phyloP scores from a whole-genome alignment of 768 basidiomycete genomes.

The Russula dissimulans region DNA sequence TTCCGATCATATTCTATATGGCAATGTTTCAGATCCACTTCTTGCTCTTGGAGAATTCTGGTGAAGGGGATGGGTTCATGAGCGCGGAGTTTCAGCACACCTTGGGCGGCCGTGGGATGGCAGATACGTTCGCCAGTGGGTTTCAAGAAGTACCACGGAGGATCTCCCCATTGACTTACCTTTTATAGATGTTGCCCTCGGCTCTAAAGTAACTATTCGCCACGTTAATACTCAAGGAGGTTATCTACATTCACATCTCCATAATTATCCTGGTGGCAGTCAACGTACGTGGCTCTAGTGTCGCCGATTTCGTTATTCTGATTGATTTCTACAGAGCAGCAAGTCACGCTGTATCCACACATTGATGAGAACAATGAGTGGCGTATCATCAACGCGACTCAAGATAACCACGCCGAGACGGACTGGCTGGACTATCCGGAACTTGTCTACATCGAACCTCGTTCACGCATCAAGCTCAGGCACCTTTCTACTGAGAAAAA shows the following conservation, averaged over 20 bases:
- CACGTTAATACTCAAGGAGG: constrained; percentile 97
- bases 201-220: constrained; percentile 73
- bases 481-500: constrained; percentile 76
- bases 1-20: constrained; percentile 91
- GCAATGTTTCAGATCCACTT: constrained; percentile 95
- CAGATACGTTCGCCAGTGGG: constrained; percentile 84
- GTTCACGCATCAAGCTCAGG: constrained; percentile 67
- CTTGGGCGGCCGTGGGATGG: constrained; percentile 79
- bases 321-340: constrained; percentile 62
- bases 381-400: constrained; percentile 72
- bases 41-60: constrained; percentile 75
- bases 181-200: constrained; percentile 66
- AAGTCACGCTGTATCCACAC: constrained; percentile 98
- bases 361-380: constrained; percentile 95
- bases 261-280: constrained; percentile 84
- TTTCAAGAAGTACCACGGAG: neutral
- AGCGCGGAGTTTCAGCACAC: constrained; percentile 98
- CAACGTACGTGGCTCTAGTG: constrained; percentile 51
- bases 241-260: constrained; percentile 92
- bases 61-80: constrained; percentile 99
- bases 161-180: neutral
- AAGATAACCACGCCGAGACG: constrained; percentile 32
- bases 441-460: constrained; percentile 54
- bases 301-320: neutral
- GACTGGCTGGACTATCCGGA: constrained; percentile 43